Percentiles rank a stretch among this genome's conserved stretches.
These are phyloP conservation scores for Plantago elongata DNA, from an alignment of 257 asterid species.

Conservation along the genomic window DNA sequence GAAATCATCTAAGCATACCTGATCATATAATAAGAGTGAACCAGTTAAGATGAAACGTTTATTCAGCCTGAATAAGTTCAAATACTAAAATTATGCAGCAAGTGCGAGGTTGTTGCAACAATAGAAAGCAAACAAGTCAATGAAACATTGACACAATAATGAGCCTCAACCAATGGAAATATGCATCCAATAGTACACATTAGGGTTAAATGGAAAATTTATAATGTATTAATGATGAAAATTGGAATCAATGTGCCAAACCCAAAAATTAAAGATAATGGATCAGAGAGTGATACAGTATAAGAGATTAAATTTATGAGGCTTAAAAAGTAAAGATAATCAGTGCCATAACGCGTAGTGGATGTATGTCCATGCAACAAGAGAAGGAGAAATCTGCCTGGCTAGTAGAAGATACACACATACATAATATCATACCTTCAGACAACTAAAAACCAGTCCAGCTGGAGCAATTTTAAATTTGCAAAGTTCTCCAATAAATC, in stretches of 20 bases:
- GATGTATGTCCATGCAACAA: no score
- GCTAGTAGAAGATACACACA: neutral
- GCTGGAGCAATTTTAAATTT: conserved; percentile 89
- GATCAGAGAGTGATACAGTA: no score
- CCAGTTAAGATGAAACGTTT: conserved; percentile 14
- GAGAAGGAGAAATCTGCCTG: neutral
- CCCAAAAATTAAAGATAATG: no score
- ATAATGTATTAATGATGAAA: no score
- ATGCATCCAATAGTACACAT: neutral
- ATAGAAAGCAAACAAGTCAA: conserved; percentile 4
- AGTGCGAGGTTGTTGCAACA: conserved; percentile 3
- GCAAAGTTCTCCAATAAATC: conserved; percentile 98
- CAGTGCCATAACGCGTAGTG: no score
- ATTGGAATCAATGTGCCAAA: no score
- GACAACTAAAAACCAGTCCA: conserved; percentile 83
- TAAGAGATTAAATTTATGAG: no score
- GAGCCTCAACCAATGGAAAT: neutral
- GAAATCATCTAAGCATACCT: conserved; percentile 98
- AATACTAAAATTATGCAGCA: conserved; percentile 6
- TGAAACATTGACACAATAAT: neutral
- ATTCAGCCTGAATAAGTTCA: conserved; percentile 12
- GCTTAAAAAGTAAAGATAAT: no score
- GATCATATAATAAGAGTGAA: conserved; percentile 25
- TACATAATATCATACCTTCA: conserved; percentile 53
- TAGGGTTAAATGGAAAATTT: no score